Evolutionary conservation across 2,329 filamentous ascomycete genomes (phyloP).

Genomic region (Xylaria sp.): DNA sequence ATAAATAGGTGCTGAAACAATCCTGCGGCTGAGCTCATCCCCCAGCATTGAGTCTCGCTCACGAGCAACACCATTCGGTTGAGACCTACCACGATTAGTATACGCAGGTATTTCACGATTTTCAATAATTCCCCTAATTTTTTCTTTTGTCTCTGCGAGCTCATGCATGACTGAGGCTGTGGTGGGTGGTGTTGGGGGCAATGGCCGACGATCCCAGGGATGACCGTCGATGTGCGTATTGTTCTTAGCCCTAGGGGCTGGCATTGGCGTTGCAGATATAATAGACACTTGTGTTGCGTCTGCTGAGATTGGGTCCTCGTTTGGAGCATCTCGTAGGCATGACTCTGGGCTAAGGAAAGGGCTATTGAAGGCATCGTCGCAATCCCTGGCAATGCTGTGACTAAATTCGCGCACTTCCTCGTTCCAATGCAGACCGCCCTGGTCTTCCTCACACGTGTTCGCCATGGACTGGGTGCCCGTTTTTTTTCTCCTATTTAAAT

Average conservation of each 20-base stretch:
- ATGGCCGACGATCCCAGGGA: conserved; percentile 54
- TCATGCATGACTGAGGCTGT: conserved; percentile 38
- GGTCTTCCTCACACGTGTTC: conserved; percentile 30
- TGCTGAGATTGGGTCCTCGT: conserved; percentile 19
- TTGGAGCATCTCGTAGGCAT: conserved; percentile 17
- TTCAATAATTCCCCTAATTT: conserved; percentile 13
- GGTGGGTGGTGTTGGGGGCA: conserved; percentile 55
- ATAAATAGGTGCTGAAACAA: conserved; percentile 58
- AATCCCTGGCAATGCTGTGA: conserved; percentile 83
- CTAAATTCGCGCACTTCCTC: conserved; percentile 86
- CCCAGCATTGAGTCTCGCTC: conserved; percentile 22
- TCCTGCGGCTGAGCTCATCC: conserved; percentile 49
- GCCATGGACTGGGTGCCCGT: conserved; percentile 33
- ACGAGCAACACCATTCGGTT: conserved; percentile 25
- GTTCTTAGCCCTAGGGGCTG: conserved; percentile 7
- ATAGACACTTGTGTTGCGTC: conserved; percentile 12
- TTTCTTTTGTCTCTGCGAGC: conserved; percentile 32
- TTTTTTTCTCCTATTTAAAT: conserved; percentile 18
- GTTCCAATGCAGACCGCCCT: conserved; percentile 50
- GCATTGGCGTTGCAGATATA: conserved; percentile 26
- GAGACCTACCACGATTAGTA: conserved; percentile 24
- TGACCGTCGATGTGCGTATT: conserved; percentile 18
- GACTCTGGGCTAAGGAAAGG: conserved; percentile 47
- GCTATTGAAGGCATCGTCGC: conserved; percentile 89
- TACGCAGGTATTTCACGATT: conserved; percentile 23